Evolutionary conservation across 148 eudicot species (phyloP).

Genomic region (Camellia lanceoleosa): DNA sequence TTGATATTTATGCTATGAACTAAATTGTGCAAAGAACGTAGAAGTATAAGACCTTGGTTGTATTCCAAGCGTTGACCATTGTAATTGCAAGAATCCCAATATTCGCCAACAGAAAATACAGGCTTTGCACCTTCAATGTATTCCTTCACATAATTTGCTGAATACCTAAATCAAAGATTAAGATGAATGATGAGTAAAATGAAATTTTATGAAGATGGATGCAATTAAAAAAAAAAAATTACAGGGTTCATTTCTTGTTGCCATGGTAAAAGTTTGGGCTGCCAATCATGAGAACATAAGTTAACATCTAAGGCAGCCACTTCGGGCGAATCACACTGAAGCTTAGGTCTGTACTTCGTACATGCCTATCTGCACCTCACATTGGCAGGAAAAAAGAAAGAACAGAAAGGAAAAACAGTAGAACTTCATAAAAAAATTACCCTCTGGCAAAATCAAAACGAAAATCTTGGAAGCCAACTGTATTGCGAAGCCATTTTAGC

Average conservation of each 20-base stretch:
- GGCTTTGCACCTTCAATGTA: conserved; percentile 79
- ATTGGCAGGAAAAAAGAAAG: background rate
- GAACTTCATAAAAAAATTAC: conserved; percentile 31
- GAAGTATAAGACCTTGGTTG: conserved; percentile 64
- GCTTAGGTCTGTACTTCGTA: background rate
- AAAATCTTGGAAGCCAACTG: conserved; percentile 91
- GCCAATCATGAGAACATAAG: background rate
- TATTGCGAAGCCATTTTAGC: conserved; percentile 69
- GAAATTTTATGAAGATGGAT: background rate
- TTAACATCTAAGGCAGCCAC: background rate
- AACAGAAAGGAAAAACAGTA: background rate
- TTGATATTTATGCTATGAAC: background rate
- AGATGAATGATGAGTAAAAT: background rate
- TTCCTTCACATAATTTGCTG: conserved; percentile 73
- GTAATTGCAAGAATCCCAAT: conserved; percentile 95
- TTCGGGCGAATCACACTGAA: background rate
- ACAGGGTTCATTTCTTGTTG: background rate
- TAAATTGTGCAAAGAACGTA: background rate
- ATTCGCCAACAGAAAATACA: conserved; percentile 82
- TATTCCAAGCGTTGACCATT: conserved; percentile 58
- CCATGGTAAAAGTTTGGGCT: background rate
- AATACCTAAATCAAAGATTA: conserved; percentile 47
- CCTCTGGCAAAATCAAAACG: conserved; percentile 96
- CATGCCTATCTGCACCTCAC: background rate
- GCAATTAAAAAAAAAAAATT: background rate